Evolutionary conservation across 495 filamentous ascomycete species (phyloP).

Genomic region (Aspergillus funiculosus): DNA sequence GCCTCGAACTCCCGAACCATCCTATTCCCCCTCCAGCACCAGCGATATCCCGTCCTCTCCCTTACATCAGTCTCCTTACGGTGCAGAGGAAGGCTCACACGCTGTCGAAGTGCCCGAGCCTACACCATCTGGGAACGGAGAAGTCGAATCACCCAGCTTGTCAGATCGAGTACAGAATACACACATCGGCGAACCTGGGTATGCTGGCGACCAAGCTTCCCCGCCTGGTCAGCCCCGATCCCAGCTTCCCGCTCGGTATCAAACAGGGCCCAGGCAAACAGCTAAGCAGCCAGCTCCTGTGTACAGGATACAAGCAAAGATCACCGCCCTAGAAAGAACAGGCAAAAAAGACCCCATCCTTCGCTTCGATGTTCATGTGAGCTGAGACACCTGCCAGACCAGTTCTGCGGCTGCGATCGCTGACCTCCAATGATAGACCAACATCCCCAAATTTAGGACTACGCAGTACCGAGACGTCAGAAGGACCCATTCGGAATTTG

Average conservation of each 20-base stretch:
- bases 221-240: slow-evolving; percentile 41
- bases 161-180: slow-evolving; percentile 42
- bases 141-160: slow-evolving; percentile 32
- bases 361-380: slow-evolving; percentile 94
- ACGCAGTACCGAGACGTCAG: slow-evolving; percentile 97
- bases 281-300: slow-evolving; percentile 49
- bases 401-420: slow-evolving; percentile 6
- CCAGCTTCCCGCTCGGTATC: slow-evolving; percentile 44
- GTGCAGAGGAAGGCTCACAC: slow-evolving; percentile 25
- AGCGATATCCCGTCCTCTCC: slow-evolving; percentile 55
- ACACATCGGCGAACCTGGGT: slow-evolving; percentile 37
- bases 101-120: slow-evolving; percentile 17
- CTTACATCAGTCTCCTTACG: slow-evolving; percentile 42
- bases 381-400: slow-evolving; percentile 22
- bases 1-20: slow-evolving; percentile 55
- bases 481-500: slow-evolving; percentile 90
- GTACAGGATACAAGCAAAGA: slow-evolving; percentile 87
- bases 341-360: slow-evolving; percentile 94
- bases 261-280: slow-evolving; percentile 39
- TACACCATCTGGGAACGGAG: slow-evolving; percentile 9
- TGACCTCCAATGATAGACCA: slow-evolving; percentile 61
- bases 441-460: slow-evolving; percentile 93
- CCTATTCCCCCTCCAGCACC: slow-evolving; percentile 45
- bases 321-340: slow-evolving; percentile 85
- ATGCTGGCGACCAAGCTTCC: slow-evolving; percentile 38